Conservation (phyloP, 208 protist species). For the Acanthamoeba sp. region DNA sequence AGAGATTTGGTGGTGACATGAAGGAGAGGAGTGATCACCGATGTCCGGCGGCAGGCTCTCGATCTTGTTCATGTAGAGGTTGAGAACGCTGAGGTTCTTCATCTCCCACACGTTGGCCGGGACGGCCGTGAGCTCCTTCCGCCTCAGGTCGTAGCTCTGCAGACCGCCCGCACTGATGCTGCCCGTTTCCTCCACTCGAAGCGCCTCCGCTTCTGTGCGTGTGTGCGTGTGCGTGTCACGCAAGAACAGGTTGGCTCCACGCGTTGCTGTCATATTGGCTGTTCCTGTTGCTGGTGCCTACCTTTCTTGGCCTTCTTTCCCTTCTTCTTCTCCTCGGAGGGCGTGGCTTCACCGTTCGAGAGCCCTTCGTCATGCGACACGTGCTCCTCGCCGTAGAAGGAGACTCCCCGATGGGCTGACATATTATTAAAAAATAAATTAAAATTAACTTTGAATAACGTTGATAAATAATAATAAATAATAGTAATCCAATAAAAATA, state of each 20-base stretch:
- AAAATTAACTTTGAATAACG: too few relatives aligned
- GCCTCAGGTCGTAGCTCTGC: conserved; percentile 56
- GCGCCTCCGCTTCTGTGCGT: neutral
- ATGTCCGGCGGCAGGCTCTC: conserved; percentile 29
- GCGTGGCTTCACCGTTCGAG: neutral
- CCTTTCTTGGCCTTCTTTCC: conserved; percentile 21
- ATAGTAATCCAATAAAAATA: too few relatives aligned
- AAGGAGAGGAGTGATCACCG: neutral
- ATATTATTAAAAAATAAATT: too few relatives aligned
- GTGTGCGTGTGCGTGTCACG: too few relatives aligned
- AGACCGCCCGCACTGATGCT: conserved; percentile 14
- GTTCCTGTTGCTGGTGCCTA: neutral
- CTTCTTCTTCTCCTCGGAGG: conserved; percentile 52
- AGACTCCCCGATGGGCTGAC: neutral
- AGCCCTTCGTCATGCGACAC: neutral
- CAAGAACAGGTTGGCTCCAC: neutral
- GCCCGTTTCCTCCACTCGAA: neutral
- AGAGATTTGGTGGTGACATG: neutral
- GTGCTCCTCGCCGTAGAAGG: conserved; percentile 40
- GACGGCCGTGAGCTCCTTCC: conserved; percentile 23
- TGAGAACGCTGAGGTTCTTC: conserved; percentile 69
- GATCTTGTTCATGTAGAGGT: conserved; percentile 69
- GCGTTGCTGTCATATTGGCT: neutral
- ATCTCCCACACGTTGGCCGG: conserved; percentile 60
- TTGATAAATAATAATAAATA: too few relatives aligned